Evolutionary conservation across 768 basidiomycete genomes (phyloP).

Genomic region (Leccinum imitatum): DNA sequence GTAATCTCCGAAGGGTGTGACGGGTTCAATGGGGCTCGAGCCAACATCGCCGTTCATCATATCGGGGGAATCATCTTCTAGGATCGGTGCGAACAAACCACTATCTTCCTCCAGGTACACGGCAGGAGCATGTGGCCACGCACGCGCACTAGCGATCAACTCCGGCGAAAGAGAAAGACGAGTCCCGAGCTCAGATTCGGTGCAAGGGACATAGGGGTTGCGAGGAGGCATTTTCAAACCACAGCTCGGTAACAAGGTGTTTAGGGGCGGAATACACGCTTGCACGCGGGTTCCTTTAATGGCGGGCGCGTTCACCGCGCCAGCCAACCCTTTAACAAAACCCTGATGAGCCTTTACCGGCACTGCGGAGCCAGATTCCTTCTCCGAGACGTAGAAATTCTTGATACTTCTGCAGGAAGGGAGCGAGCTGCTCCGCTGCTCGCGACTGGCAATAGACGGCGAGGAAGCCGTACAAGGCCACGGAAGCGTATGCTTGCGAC

Average conservation of each 20-base stretch:
- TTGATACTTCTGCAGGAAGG: conserved; percentile 72
- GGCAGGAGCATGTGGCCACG: conserved; percentile 21
- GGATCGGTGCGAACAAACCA: conserved; percentile 56
- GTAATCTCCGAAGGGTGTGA: conserved; percentile 76
- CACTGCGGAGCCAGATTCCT: conserved; percentile 34
- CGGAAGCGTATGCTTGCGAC: conserved; percentile 57
- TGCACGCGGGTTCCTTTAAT: conserved; percentile 86
- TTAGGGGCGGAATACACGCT: conserved; percentile 81
- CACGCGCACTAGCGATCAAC: conserved; percentile 6
- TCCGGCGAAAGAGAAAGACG: conserved; percentile 14
- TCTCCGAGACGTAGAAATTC: conserved; percentile 65
- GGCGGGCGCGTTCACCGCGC: conserved; percentile 73
- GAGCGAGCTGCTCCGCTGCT: conserved; percentile 72
- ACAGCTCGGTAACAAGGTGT: conserved; percentile 19
- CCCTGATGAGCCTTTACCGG: conserved; percentile 40
- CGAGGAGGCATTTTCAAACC: conserved; percentile 15
- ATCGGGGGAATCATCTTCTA: conserved; percentile 65
- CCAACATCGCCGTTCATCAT: conserved; percentile 48
- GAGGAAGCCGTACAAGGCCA: conserved; percentile 60
- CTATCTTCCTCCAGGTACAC: conserved; percentile 27
- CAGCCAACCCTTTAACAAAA: conserved; percentile 75
- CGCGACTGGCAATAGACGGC: conserved; percentile 62
- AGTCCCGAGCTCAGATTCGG: neutral
- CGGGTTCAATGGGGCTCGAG: conserved; percentile 71
- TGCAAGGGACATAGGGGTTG: conserved; percentile 26